These are phyloP conservation scores for Cryptococcus sp. DNA, from an alignment of 1,284 basidiomycete genomes.

Conservation along the genomic window DNA sequence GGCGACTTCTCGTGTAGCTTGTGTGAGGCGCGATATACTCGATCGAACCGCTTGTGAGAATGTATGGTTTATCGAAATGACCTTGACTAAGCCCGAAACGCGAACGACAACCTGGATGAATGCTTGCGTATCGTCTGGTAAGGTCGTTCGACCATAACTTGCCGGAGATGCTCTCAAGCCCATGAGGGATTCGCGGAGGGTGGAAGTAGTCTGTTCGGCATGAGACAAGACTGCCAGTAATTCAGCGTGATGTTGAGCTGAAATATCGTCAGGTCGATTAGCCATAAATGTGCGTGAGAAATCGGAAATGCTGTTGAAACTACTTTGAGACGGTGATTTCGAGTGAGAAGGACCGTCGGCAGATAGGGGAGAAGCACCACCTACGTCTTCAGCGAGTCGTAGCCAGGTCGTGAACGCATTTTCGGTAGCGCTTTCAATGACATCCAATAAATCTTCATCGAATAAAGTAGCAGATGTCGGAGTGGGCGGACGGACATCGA, in stretches of 20 bases:
- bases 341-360: constrained; percentile 5
- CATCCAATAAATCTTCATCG: constrained; percentile 51
- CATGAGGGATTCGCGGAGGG: constrained; percentile 36
- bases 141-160: constrained; percentile 22
- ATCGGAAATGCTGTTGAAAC: constrained; percentile 6
- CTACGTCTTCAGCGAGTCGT: constrained; percentile 50
- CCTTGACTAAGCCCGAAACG: constrained; percentile 47
- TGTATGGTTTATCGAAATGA: constrained; percentile 42
- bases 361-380: constrained; percentile 26
- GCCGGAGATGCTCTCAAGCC: constrained; percentile 38
- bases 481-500: constrained; percentile 44
- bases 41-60: constrained; percentile 38
- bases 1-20: constrained; percentile 50
- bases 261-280: constrained; percentile 28
- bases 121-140: constrained; percentile 35
- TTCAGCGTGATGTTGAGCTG: constrained; percentile 34
- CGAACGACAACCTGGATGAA: constrained; percentile 50
- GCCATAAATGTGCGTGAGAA: constrained; percentile 8
- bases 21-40: constrained; percentile 44
- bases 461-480: constrained; percentile 44
- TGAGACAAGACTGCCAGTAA: constrained; percentile 36
- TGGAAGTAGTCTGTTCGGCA: constrained; percentile 40
- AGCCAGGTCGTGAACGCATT: constrained; percentile 51
- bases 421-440: constrained; percentile 50
- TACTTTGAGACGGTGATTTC: constrained; percentile 20